Evolutionary conservation across 345 rosid species (phyloP), one percentile per base, ranked within the genome.

Genomic region (Angophora floribunda): DNA sequence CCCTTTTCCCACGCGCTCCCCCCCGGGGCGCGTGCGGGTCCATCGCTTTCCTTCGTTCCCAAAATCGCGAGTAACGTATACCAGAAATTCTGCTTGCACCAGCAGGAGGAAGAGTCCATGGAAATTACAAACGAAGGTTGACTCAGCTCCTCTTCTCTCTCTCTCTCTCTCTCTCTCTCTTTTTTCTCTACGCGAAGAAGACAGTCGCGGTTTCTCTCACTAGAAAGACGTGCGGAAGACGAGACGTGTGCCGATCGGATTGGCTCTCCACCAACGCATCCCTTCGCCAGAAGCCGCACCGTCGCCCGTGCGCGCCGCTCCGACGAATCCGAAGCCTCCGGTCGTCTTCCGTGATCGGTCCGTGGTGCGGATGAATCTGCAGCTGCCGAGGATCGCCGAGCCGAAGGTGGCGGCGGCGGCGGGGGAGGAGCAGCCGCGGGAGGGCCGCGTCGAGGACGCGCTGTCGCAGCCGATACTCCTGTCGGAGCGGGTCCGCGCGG

Each of bases 401-500:
- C 87, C 88, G 91, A 88, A 36, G 32, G 65, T 63, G 70, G 67
- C 88, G 16, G 51, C 92, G 75, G 86, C 91, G 96, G 93, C 65
- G 96, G 92, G 86, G 67, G 32, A 13, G 7, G 67, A 12, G 67
- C 41, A 10, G 49, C 49, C 26, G 13, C 26, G 49, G 82, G 82
- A 41, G 82, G 94, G 94, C 52, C 91, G 93, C 88, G 89, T 97
- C 63, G 96, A 93, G 45, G 95, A 93, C 51, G 97, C 91, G 89
- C 91, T 97, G 28, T 91, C 95, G 49, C 50, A 22, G 82, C 92
- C 93, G 65, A 87, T 97, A 70, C 32, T 93, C 16, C 90, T 95
- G 87, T 91, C 95, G 85, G 99, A 96, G 89, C 91, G 94, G 22
- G 93, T 96, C 55, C 95, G 95, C 57, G 52, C 87, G 51, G 92